Evolutionary conservation across 2,329 filamentous ascomycete species (phyloP).

Genomic region (Rasamsonia emersonii): DNA sequence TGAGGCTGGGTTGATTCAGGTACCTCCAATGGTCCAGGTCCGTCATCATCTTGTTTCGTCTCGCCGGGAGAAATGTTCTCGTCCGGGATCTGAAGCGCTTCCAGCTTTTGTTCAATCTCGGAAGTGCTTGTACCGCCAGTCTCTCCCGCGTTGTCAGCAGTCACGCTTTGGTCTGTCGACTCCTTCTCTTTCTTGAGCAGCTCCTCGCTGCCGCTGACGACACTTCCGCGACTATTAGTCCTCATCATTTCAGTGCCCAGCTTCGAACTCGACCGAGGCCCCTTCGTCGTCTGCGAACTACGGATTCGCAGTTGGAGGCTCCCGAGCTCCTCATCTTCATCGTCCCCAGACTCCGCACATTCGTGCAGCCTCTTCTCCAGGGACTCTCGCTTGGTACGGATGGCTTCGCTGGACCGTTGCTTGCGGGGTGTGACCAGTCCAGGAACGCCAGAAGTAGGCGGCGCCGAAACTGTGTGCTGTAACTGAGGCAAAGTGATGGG

Average conservation of each 20-base stretch:
- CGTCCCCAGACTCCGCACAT: constrained; percentile 79
- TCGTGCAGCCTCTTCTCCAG: constrained; percentile 65
- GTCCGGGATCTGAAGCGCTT: constrained; percentile 26
- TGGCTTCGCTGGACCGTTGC: constrained; percentile 63
- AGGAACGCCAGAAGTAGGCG: constrained; percentile 20
- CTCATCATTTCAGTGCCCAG: constrained; percentile 97
- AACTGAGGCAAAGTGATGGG: constrained; percentile 44
- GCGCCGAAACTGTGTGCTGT: constrained; percentile 56
- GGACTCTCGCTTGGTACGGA: constrained; percentile 65
- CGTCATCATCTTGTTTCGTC: constrained; percentile 19
- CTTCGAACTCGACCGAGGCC: constrained; percentile 67
- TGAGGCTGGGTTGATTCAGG: constrained; percentile 11
- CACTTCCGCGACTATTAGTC: constrained; percentile 85
- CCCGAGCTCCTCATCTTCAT: constrained; percentile 87
- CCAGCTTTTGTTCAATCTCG: constrained; percentile 23
- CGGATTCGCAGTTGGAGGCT: constrained; percentile 41
- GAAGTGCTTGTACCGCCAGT: constrained; percentile 14
- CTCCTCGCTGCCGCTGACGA: constrained; percentile 42
- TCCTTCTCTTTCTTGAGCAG: constrained; percentile 26
- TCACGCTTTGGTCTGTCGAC: constrained; percentile 19
- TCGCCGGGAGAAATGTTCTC: constrained; percentile 17
- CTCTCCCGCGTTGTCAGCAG: constrained; percentile 14
- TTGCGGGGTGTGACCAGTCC: constrained; percentile 41
- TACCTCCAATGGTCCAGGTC: constrained; percentile 10
- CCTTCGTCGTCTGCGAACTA: constrained; percentile 43